These are phyloP conservation scores for Atalantia buxifolia DNA, from an alignment of 345 rosid genomes.

Conservation along the genomic window DNA sequence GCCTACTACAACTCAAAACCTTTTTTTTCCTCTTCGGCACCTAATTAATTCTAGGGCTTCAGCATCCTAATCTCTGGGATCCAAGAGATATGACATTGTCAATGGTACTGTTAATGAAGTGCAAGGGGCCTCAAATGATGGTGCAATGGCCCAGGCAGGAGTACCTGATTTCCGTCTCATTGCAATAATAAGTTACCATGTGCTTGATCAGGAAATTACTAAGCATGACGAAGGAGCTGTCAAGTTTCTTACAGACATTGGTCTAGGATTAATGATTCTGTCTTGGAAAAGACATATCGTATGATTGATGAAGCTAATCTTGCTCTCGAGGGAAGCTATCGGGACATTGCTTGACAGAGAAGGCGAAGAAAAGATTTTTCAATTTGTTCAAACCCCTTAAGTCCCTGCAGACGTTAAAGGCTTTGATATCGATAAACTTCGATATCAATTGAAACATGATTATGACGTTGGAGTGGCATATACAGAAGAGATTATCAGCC, in stretches of 20 bases:
- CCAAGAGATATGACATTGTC: slow-evolving; percentile 76
- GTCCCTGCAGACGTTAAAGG: slow-evolving; percentile 93
- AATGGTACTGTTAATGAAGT: slow-evolving; percentile 41
- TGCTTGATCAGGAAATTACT: slow-evolving; percentile 74
- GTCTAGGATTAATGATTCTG: slow-evolving; percentile 71
- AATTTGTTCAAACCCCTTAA: slow-evolving; percentile 92
- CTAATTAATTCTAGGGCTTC: slow-evolving; percentile 48
- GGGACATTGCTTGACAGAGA: slow-evolving; percentile 87
- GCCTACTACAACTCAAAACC: too few relatives aligned
- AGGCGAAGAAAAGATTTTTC: slow-evolving; percentile 89
- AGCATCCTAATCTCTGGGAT: not conserved
- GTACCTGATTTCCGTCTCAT: slow-evolving; percentile 90
- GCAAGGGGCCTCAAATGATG: slow-evolving; percentile 37
- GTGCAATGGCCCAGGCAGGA: slow-evolving; percentile 61
- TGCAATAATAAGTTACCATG: slow-evolving; percentile 92
- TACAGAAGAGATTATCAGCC: slow-evolving; percentile 74
- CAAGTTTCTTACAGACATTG: slow-evolving; percentile 78
- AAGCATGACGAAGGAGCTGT: slow-evolving; percentile 96
- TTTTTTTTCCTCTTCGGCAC: too few relatives aligned
- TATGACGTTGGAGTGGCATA: slow-evolving; percentile 92
- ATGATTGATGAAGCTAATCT: slow-evolving; percentile 99
- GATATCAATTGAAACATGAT: slow-evolving; percentile 92
- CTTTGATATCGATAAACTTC: slow-evolving; percentile 84
- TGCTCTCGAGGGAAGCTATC: slow-evolving; percentile 85
- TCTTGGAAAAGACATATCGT: slow-evolving; percentile 85